phyloP scores from a whole-genome alignment of 768 basidiomycete genomes.

The Phylloporus sp. region DNA sequence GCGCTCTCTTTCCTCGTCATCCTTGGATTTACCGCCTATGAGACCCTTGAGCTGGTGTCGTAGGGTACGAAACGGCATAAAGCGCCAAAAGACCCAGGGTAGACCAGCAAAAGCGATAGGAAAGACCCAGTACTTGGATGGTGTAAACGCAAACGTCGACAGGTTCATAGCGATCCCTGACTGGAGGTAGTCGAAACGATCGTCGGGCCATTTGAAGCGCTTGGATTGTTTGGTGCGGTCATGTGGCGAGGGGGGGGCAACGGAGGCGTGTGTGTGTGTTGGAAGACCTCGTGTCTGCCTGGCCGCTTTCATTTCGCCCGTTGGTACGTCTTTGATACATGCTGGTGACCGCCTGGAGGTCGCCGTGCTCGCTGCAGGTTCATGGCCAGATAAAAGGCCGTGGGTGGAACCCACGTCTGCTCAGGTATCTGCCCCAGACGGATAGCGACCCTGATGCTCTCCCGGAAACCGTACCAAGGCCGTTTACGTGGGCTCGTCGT shows the following conservation, averaged over 20 bases:
- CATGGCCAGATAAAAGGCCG: background rate
- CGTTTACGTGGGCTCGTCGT: slow-evolving; percentile 34
- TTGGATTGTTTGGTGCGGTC: slow-evolving; percentile 22
- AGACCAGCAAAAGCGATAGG: slow-evolving; percentile 29
- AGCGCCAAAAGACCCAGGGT: slow-evolving; percentile 20
- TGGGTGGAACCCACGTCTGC: background rate
- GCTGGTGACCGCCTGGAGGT: no score
- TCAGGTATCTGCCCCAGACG: no score
- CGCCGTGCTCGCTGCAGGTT: no score
- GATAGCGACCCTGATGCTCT: no score
- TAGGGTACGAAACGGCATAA: background rate
- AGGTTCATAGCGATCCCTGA: slow-evolving; percentile 25
- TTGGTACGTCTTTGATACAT: no score
- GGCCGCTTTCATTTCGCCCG: no score
- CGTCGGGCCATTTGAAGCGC: slow-evolving; percentile 24
- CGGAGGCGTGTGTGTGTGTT: slow-evolving; percentile 22
- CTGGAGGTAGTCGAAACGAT: slow-evolving; percentile 11
- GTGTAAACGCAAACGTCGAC: slow-evolving; percentile 24
- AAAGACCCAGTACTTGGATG: slow-evolving; percentile 26
- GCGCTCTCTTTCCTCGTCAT: slow-evolving; percentile 19
- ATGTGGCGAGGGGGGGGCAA: slow-evolving; percentile 28
- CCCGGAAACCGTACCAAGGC: slow-evolving; percentile 38
- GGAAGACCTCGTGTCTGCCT: slow-evolving; percentile 22
- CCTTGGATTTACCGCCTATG: slow-evolving; percentile 9
- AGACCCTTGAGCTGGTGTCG: background rate